A percentile compares a stretch with the other conserved stretches of the same genome.
Evolutionary conservation across 2,329 filamentous ascomycete species (phyloP).

Genomic region (Fusarium sp.): DNA sequence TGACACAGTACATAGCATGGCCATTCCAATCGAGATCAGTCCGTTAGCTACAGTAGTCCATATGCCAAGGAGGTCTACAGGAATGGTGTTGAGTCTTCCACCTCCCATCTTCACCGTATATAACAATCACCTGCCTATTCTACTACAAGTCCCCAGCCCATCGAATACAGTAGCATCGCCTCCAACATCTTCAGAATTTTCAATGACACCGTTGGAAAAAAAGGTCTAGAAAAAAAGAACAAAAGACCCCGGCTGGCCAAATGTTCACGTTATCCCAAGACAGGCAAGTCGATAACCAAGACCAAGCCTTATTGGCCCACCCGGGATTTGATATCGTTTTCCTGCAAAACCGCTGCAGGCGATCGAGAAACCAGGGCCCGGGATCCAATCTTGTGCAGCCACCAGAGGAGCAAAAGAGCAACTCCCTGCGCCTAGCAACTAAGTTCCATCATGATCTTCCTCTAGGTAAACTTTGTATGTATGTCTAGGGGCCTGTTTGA

Average conservation of each 20-base stretch:
- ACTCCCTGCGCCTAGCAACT: background rate
- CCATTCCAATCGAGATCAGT: slow-evolving; percentile 9
- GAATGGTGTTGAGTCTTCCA: background rate
- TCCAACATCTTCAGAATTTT: slow-evolving; percentile 9
- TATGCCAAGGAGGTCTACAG: background rate
- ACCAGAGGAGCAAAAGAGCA: background rate
- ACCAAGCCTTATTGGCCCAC: slow-evolving; percentile 11
- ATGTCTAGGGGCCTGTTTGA: background rate
- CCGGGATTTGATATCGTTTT: slow-evolving; percentile 21
- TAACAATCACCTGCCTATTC: background rate
- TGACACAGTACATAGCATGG: slow-evolving; percentile 1
- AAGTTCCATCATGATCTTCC: background rate
- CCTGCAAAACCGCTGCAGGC: slow-evolving; percentile 28
- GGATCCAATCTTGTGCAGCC: slow-evolving; percentile 23
- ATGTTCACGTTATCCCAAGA: slow-evolving; percentile 28
- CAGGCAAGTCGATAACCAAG: slow-evolving; percentile 31
- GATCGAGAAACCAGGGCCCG: slow-evolving; percentile 24
- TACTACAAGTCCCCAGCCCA: background rate
- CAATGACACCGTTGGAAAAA: slow-evolving; percentile 2
- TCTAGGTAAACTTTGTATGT: background rate
- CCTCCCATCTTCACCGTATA: background rate
- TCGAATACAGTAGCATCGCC: background rate
- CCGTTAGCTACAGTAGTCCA: background rate
- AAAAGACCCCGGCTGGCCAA: slow-evolving; percentile 14
- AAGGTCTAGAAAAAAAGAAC: slow-evolving; percentile 19